Conservation (phyloP, 441 rosid genomes). For the Populus hybrid region DNA sequence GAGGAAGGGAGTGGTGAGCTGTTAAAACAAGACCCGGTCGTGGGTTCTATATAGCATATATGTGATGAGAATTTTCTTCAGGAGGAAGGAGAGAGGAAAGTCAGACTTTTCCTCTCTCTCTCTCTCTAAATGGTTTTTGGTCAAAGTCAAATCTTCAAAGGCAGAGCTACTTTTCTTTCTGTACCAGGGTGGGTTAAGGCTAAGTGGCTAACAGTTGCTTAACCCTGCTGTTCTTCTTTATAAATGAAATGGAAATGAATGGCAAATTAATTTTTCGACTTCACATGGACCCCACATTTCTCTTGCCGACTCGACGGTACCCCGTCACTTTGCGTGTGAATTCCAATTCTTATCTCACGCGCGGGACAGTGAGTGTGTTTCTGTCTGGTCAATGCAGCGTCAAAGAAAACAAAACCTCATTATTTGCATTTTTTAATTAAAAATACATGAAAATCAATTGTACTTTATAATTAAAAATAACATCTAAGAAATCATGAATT, state of each 20-base stretch:
- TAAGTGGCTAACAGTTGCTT: background rate
- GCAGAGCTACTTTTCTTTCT: conserved; percentile 23
- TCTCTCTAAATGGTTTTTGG: conserved; percentile 20
- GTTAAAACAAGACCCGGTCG: conserved; percentile 6
- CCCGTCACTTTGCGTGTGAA: conserved; percentile 23
- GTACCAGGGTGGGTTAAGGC: background rate
- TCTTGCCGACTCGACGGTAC: conserved; percentile 29
- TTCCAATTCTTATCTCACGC: conserved; percentile 13
- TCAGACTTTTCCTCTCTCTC: conserved; percentile 23
- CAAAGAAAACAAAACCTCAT: background rate
- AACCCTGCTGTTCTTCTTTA: background rate
- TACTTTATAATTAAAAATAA: no score
- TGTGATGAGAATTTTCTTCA: conserved; percentile 2
- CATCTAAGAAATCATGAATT: no score
- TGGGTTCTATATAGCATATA: conserved; percentile 19
- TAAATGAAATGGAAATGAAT: conserved; percentile 22
- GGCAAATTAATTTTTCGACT: background rate
- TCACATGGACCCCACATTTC: conserved; percentile 11
- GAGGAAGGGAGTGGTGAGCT: conserved; percentile 17
- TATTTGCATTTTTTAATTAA: no score
- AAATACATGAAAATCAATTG: no score
- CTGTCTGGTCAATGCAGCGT: background rate
- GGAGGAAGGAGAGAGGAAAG: conserved; percentile 67
- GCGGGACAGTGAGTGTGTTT: background rate
- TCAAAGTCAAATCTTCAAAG: conserved; percentile 69